Percentiles rank a stretch among this genome's conserved stretches.
These are phyloP conservation scores for Platanus orientalis DNA, from an alignment of 164 flowering plant species.

Conservation along the genomic window DNA sequence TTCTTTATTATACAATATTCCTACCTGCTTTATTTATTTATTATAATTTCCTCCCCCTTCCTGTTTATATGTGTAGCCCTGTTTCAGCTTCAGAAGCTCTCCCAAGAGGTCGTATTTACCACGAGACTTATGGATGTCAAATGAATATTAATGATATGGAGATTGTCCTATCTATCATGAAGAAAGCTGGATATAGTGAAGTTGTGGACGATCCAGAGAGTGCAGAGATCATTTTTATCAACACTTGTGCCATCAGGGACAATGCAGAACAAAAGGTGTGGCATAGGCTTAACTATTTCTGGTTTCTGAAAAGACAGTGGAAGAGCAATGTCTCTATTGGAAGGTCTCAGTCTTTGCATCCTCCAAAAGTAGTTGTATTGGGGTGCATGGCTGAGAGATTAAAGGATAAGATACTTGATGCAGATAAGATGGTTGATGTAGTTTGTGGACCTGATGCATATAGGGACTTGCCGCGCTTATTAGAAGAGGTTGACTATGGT, in stretches of 20 bases:
- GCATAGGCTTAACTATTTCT: constrained; percentile 97
- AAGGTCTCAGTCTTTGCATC: constrained; percentile 65
- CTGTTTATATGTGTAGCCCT: constrained; percentile 26
- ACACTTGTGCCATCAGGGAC: constrained; percentile 97
- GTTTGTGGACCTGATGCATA: constrained; percentile 99
- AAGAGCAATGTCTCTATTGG: constrained; percentile 78
- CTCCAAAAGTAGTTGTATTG: constrained; percentile 92
- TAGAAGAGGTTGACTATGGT: constrained; percentile 91
- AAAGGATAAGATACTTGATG: constrained; percentile 90
- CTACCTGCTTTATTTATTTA: too few relatives aligned
- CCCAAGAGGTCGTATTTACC: constrained; percentile 79
- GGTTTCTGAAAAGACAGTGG: constrained; percentile 96
- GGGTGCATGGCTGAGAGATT: constrained; percentile 99
- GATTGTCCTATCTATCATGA: constrained; percentile 92
- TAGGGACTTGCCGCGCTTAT: constrained; percentile 79
- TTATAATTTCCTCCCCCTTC: constrained; percentile 1
- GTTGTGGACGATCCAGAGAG: constrained; percentile 76
- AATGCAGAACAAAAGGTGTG: constrained; percentile 96
- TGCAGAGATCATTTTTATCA: constrained; percentile 92
- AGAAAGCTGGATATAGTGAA: constrained; percentile 78
- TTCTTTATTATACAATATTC: background rate
- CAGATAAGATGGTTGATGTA: constrained; percentile 99
- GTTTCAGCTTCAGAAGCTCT: constrained; percentile 40
- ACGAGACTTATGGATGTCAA: constrained; percentile 97
- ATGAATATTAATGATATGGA: constrained; percentile 99